Conservation (phyloP, 2,329 filamentous ascomycete species). For the Xylaria sp. region DNA sequence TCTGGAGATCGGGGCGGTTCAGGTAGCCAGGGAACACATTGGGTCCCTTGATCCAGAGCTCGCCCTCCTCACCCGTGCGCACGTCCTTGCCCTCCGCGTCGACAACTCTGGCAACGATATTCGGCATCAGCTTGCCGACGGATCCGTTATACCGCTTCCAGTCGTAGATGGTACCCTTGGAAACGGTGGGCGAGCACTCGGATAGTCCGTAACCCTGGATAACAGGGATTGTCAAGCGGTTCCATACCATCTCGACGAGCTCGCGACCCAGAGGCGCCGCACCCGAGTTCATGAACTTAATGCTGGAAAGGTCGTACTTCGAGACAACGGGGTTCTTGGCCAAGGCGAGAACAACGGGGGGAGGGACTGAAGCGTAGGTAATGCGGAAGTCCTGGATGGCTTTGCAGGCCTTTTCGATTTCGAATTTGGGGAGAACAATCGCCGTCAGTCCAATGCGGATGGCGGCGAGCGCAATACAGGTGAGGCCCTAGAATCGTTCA, state of each 20-base stretch:
- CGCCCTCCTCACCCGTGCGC: constrained; percentile 56
- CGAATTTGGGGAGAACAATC: constrained; percentile 73
- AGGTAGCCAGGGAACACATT: constrained; percentile 77
- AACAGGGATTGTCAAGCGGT: constrained; percentile 68
- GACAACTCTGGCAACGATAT: constrained; percentile 78
- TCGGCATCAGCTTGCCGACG: constrained; percentile 71
- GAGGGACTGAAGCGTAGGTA: constrained; percentile 76
- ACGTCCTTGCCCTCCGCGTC: constrained; percentile 54
- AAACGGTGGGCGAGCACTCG: constrained; percentile 77
- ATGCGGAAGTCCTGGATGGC: constrained; percentile 70
- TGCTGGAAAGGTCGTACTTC: constrained; percentile 71
- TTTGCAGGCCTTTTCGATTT: constrained; percentile 71
- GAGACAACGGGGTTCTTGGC: constrained; percentile 72
- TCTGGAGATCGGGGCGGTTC: constrained; percentile 66
- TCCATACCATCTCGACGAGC: constrained; percentile 69
- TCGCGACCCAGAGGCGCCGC: constrained; percentile 80
- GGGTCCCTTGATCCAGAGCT: constrained; percentile 72
- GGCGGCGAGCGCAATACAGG: constrained; percentile 63
- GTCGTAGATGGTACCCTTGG: constrained; percentile 66
- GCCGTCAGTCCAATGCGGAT: constrained; percentile 61
- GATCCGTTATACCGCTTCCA: constrained; percentile 74
- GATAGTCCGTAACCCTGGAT: constrained; percentile 92
- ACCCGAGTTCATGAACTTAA: constrained; percentile 82
- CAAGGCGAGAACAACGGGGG: constrained; percentile 75
- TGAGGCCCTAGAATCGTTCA: constrained; percentile 48